A percentile compares a stretch with the other conserved stretches of the same genome.
These are phyloP conservation scores for Termitomyces sp. DNA, from an alignment of 768 basidiomycete genomes.

Conservation along the genomic window DNA sequence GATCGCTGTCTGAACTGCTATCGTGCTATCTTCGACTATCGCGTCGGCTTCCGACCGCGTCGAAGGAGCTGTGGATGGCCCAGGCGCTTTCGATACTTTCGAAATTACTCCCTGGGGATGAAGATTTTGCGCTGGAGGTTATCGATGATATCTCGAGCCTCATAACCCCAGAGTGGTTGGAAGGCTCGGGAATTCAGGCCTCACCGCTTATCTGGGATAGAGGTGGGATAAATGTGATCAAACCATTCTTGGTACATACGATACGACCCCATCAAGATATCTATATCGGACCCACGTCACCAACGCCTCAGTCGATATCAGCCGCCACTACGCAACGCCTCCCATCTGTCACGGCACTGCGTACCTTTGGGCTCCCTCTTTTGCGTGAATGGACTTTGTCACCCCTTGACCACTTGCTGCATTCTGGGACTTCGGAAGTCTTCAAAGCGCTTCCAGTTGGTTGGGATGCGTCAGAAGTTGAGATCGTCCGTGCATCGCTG, in stretches of 20 bases:
- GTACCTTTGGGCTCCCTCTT: constrained; percentile 39
- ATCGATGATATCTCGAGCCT: constrained; percentile 31
- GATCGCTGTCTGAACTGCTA: constrained; percentile 53
- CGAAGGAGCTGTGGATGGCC: constrained; percentile 57
- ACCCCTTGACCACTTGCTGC: constrained; percentile 74
- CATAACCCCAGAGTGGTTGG: constrained; percentile 36
- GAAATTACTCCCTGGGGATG: constrained; percentile 68
- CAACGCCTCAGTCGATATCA: constrained; percentile 51
- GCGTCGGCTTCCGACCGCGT: constrained; percentile 45
- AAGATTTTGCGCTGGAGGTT: constrained; percentile 44
- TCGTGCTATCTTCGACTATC: constrained; percentile 53
- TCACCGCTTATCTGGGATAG: constrained; percentile 42
- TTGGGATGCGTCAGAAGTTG: constrained; percentile 79
- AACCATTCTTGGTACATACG: constrained; percentile 54
- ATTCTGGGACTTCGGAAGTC: constrained; percentile 64
- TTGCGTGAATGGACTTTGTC: constrained; percentile 60
- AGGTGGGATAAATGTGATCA: constrained; percentile 42
- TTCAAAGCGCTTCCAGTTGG: constrained; percentile 59
- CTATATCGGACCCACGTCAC: constrained; percentile 44
- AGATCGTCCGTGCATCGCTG: constrained; percentile 66
- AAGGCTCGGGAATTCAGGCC: constrained; percentile 26
- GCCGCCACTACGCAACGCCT: constrained; percentile 50
- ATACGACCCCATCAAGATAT: constrained; percentile 34
- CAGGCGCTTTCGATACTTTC: constrained; percentile 55
- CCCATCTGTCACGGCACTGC: constrained; percentile 20